Evolutionary conservation across 1,284 basidiomycete genomes (phyloP), one percentile per base, ranked within the genome.

Genomic region (Jaminaea rosea): DNA sequence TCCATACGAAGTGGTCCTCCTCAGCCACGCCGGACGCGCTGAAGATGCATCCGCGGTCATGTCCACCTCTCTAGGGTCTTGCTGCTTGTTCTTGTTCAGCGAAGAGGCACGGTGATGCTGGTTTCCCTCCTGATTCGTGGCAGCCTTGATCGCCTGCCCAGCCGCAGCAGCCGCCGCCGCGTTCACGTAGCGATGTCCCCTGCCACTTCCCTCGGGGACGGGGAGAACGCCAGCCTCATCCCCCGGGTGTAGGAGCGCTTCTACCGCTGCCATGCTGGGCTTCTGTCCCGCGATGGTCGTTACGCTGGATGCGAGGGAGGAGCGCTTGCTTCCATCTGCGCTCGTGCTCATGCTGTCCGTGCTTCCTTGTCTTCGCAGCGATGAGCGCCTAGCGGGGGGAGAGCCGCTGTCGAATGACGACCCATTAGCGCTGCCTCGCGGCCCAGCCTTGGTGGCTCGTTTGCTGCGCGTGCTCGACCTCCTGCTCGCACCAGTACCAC

Each of bases 311-410:
- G 63, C 59, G 39, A 62, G 54, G 44, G 57, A 60, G 32, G 62
- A 60, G 15, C n/a, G n/a, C n/a, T n/a, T n/a, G n/a, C n/a, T n/a
- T n/a, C n/a, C n/a, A n/a, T n/a, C n/a, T n/a, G n/a, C n/a, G n/a
- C n/a, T n/a, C n/a, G n/a, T n/a, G n/a, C n/a, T n/a, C n/a, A 68
- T 45, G 37, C 64, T 66, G 49, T 64, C 65, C 29, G 29, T 60
- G 54, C 64, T 67, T 4, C 56, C 55, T 2, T 63, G 60, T 21
- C 64, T 58, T 48, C 27, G 32, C 29, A 8, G 36, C 29, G 37
- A 19, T 27, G 6, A 36, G 13, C 11, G 26, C 36, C 3, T 58
- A 50, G 36, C 26, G 37, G 19, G 7, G 23, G 13, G 27, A 17
- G 11, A 29, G 10, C n/a, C 54, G 44, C 21, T 52, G 26, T 11